Conservation (phyloP, 1,284 basidiomycete species). For the Ustilago tritici region DNA sequence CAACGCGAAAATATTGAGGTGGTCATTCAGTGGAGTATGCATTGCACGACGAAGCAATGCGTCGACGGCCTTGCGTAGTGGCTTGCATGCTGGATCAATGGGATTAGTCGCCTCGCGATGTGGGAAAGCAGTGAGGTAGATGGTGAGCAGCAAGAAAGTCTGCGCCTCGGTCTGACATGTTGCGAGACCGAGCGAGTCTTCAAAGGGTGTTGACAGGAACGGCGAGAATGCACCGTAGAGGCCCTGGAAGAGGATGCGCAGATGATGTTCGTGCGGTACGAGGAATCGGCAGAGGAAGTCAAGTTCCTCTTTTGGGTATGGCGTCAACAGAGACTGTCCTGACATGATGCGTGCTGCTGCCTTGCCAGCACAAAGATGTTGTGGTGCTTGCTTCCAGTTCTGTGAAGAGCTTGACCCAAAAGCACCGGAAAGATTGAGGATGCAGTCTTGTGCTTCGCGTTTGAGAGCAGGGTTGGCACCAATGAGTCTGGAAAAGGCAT, state of each 20-base stretch:
- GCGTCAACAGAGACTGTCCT: constrained; percentile 6
- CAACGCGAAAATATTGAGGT: constrained; percentile 45
- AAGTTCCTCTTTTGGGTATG: constrained; percentile 28
- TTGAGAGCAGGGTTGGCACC: constrained; percentile 28
- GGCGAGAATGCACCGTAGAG: constrained; percentile 41
- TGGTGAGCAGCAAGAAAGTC: constrained; percentile 35
- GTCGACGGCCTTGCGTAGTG: constrained; percentile 40
- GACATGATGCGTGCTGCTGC: constrained; percentile 33
- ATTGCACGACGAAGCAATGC: constrained; percentile 34
- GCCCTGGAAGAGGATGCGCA: constrained; percentile 37
- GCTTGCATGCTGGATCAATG: constrained; percentile 7
- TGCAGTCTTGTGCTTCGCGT: constrained; percentile 28
- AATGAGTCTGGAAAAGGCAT: constrained; percentile 39
- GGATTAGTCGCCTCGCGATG: constrained; percentile 31
- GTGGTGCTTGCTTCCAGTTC: constrained; percentile 27
- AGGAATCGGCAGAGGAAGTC: constrained; percentile 19
- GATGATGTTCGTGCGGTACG: constrained; percentile 25
- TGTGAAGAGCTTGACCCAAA: constrained; percentile 9
- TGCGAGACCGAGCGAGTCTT: constrained; percentile 27
- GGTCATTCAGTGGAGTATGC: constrained; percentile 28
- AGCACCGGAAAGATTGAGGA: constrained; percentile 26
- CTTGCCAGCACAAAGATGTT: constrained; percentile 36
- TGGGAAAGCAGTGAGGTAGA: constrained; percentile 37
- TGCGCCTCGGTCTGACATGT: constrained; percentile 33
- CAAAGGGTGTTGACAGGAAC: constrained; percentile 40